Evolutionary conservation across 192 early-diverging fungal genomes (phyloP).

Genomic region (Podila clonocystis): DNA sequence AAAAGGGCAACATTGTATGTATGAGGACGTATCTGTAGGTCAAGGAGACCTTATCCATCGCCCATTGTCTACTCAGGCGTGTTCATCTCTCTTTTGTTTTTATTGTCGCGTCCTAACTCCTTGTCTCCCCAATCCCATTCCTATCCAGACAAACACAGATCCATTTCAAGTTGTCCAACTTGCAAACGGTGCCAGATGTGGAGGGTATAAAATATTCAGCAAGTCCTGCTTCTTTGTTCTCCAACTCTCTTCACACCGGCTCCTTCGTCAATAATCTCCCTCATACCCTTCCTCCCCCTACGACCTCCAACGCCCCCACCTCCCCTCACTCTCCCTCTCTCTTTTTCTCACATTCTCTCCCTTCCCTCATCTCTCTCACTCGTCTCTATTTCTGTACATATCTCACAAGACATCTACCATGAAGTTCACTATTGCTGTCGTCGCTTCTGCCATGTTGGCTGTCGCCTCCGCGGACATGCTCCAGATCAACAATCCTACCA

Average conservation of each 20-base stretch:
- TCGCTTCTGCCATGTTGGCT: conserved; percentile 1
- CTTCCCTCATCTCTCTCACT: background rate
- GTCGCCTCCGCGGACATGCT: conserved; percentile 39
- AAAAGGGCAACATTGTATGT: no score
- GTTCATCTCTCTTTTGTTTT: no score
- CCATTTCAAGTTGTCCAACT: no score
- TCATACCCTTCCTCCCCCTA: background rate
- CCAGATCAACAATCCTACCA: conserved; percentile 48
- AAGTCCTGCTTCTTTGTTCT: background rate
- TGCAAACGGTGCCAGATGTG: no score
- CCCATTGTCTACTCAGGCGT: no score
- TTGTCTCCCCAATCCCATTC: no score
- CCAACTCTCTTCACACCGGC: background rate
- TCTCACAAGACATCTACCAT: conserved; percentile 3
- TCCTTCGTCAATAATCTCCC: background rate
- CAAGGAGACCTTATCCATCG: no score
- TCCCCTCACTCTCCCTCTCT: background rate
- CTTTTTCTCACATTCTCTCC: background rate
- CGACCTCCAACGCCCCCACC: background rate
- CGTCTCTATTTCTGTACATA: background rate
- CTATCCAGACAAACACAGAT: no score
- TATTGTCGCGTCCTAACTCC: no score
- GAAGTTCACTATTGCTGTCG: conserved; percentile 18
- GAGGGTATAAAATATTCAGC: no score
- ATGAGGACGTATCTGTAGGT: no score